These are phyloP conservation scores for Aphanomyces euteiches DNA, from an alignment of 352 stramenopile genomes.

Conservation along the genomic window DNA sequence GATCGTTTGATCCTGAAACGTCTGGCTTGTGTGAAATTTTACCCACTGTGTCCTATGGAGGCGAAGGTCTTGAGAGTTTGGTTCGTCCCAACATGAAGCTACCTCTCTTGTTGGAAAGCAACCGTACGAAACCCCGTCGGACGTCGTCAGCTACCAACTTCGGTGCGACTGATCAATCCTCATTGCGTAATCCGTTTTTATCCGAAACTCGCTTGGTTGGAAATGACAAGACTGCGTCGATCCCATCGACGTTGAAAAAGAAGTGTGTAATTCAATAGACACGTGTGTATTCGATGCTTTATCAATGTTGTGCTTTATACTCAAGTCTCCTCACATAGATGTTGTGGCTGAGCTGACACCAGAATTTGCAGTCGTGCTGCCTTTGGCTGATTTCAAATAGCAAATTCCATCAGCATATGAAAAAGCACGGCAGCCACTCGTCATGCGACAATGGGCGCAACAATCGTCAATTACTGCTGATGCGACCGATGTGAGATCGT, in stretches of 20 bases:
- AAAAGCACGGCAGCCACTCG: conserved; percentile 8
- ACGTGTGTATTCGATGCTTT: too few species aligned
- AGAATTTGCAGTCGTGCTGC: neutral
- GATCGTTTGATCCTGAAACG: conserved; percentile 31
- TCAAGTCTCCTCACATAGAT: too few species aligned
- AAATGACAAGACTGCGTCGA: neutral
- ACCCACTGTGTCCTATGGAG: conserved; percentile 82
- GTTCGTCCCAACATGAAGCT: conserved; percentile 17
- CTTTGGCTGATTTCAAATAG: conserved; percentile 6
- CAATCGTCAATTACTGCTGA: neutral
- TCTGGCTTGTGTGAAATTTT: conserved; percentile 66
- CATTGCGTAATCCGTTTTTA: neutral
- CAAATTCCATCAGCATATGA: neutral
- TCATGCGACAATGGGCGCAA: conserved; percentile 6
- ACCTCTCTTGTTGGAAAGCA: conserved; percentile 6
- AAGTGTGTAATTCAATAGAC: conserved; percentile 13
- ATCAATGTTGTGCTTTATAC: too few species aligned
- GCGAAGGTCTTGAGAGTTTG: conserved; percentile 62
- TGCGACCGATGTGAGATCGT: conserved; percentile 14
- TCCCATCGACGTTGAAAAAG: neutral
- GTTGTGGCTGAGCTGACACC: neutral
- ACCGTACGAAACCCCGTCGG: neutral
- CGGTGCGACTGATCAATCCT: neutral
- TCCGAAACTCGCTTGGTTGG: neutral
- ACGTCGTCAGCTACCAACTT: conserved; percentile 9